Percentiles rank a stretch among this genome's conserved stretches.
Conservation (phyloP, 2,329 filamentous ascomycete species). For the Lasiodiplodia sp. region DNA sequence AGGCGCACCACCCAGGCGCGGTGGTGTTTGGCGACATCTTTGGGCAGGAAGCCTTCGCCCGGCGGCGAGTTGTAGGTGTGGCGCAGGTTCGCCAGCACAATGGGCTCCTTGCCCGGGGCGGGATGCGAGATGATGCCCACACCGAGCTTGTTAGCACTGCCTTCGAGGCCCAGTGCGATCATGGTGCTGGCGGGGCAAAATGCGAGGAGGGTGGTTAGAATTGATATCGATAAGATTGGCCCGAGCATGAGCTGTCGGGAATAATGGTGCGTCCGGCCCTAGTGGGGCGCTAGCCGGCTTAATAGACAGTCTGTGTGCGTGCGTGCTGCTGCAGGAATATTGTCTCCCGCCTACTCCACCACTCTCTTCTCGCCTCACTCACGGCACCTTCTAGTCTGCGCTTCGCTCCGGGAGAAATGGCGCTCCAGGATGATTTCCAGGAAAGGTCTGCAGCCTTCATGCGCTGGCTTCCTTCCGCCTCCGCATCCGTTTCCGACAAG, state of each 20-base stretch:
- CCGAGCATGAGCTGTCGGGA: not conserved
- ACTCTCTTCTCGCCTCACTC: not conserved
- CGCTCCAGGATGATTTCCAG: conserved; percentile 43
- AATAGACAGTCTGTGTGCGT: conserved; percentile 4
- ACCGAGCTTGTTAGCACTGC: conserved; percentile 97
- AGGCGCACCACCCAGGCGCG: conserved; percentile 81
- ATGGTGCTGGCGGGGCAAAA: conserved; percentile 46
- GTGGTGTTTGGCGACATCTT: conserved; percentile 95
- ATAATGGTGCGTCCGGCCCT: conserved; percentile 17
- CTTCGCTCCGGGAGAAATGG: conserved; percentile 9
- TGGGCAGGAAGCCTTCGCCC: conserved; percentile 92
- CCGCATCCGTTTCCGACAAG: conserved; percentile 64
- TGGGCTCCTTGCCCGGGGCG: conserved; percentile 50
- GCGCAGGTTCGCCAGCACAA: conserved; percentile 87
- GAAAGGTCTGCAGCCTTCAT: conserved; percentile 60
- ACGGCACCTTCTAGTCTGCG: not conserved
- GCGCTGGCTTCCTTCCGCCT: conserved; percentile 62
- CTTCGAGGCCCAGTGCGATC: conserved; percentile 80
- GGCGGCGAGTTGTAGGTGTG: conserved; percentile 93
- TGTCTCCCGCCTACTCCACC: conserved; percentile 18
- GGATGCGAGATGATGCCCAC: conserved; percentile 89
- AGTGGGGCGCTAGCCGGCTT: conserved; percentile 16
- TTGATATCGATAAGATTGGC: conserved; percentile 17
- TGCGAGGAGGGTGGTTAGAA: not conserved
- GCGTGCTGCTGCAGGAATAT: conserved; percentile 23